phyloP scores from a whole-genome alignment of 805 yeast genomes.

The Schizosaccharomyces lindneri region DNA sequence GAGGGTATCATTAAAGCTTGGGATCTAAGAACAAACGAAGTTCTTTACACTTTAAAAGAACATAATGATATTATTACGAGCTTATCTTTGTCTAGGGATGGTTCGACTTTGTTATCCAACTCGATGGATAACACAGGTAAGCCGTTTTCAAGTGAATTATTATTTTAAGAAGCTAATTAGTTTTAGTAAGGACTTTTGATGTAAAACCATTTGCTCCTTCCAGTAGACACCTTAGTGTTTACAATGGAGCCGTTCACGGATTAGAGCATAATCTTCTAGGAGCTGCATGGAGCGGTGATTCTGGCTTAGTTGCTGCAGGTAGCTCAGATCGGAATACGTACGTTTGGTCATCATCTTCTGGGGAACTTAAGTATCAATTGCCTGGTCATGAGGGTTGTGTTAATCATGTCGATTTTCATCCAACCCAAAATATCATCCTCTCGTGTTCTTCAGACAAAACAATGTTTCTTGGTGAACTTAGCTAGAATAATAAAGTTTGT shows the following conservation, averaged over 20 bases:
- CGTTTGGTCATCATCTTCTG: conserved; percentile 33
- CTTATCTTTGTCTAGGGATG: conserved; percentile 22
- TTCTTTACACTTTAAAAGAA: conserved; percentile 23
- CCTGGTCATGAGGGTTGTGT: conserved; percentile 34
- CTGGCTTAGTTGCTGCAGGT: conserved; percentile 27
- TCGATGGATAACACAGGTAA: neutral
- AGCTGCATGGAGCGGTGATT: conserved; percentile 19
- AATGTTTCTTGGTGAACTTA: conserved; percentile 9
- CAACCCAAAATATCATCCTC: conserved; percentile 20
- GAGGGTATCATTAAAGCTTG: conserved; percentile 38
- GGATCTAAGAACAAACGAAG: conserved; percentile 23
- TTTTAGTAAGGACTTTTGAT: conserved; percentile 34
- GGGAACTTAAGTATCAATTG: conserved; percentile 22
- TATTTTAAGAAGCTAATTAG: conserved; percentile 20
- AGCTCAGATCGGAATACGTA: conserved; percentile 34
- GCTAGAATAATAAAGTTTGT: neutral
- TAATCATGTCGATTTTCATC: conserved; percentile 31
- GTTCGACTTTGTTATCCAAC: conserved; percentile 10
- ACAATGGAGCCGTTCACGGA: conserved; percentile 12
- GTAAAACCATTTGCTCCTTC: conserved; percentile 19
- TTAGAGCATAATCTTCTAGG: conserved; percentile 31
- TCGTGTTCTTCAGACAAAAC: conserved; percentile 8
- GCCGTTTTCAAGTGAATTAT: neutral
- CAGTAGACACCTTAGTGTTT: neutral
- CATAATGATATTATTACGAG: conserved; percentile 32